Evolutionary conservation across 208 protist species (phyloP).

Genomic region (Leishmania major): DNA sequence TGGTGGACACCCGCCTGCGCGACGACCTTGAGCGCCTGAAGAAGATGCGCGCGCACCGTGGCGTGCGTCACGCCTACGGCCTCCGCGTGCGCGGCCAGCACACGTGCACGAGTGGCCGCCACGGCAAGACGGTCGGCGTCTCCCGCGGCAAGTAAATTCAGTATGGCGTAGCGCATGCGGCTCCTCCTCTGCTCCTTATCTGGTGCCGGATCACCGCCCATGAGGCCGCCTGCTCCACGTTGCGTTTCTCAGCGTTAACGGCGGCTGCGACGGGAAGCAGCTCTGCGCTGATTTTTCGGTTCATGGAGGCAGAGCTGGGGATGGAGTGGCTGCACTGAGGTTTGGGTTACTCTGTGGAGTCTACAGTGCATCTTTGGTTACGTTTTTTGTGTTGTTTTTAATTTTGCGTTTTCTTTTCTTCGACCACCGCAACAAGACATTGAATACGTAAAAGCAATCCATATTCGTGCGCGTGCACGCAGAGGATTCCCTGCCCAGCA

Average conservation of each 20-base stretch:
- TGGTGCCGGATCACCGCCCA: neutral
- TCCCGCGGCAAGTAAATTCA: constrained; percentile 69
- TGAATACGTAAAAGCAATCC: neutral
- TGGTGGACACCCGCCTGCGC: constrained; percentile 97
- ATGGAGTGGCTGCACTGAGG: neutral
- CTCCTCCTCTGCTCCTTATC: neutral
- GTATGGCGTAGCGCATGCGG: neutral
- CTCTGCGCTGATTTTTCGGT: too few relatives aligned
- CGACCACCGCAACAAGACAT: neutral
- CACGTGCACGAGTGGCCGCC: constrained; percentile 99
- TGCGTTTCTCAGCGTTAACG: neutral
- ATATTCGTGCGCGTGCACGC: neutral
- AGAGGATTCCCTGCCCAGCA: neutral
- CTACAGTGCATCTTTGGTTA: neutral
- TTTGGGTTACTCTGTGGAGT: neutral
- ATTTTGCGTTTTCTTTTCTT: neutral
- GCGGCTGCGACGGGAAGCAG: neutral
- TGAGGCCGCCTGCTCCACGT: neutral
- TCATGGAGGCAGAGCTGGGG: neutral
- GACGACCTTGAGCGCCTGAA: constrained; percentile 99
- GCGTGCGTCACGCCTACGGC: constrained; percentile 98
- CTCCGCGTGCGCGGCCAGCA: constrained; percentile 99
- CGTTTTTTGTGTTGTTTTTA: neutral
- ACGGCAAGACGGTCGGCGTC: constrained; percentile 93
- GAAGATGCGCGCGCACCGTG: constrained; percentile 99